Base-by-base conservation (phyloP, 148 eudicot species). In the Oxyria digyna region DNA sequence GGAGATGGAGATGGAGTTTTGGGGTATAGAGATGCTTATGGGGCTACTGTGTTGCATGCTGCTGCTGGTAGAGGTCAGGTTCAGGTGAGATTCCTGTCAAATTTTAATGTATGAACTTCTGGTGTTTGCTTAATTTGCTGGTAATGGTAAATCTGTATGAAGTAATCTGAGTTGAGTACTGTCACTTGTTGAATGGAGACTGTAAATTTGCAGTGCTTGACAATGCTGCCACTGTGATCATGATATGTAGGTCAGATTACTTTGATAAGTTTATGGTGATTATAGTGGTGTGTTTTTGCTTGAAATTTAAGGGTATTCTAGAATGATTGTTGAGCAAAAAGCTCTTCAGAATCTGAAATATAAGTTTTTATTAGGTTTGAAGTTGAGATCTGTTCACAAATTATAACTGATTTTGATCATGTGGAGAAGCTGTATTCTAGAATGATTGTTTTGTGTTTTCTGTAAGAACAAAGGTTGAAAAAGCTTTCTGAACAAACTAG, bases 11-110 rank as follows among this genome's bases (percentile, higher is more conserved):
- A 78, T 50, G n/a, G 37, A 31, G 82, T 79, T 18, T 80, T 92
- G 85, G 78, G 74, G 57, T 92, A 75, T 42, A 83, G 87, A 70
- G 98, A 92, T 82, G 75, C 57, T 75, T 79, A 84, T 73, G 91
- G 91, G 15, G 78, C 85, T 4, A 92, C 94, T 32, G 31, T 92
- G 37, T 81, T 92, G 57, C 98, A 92, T 76, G 87, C 94, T 14
- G 94, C 98, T 68, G 94, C 98, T 72, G 91, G 91, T 17, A 74
- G 76, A 78, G 96, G 98, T 9, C 98, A 87, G 76, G 85, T 84
- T 80, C 85, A 85, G 96, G 98, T 92, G 63, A 78, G 78, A 18
- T 15, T 59, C 29, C 20, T 57, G 35, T 45, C 8, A 14, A 5
- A 4, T 13, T 35, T 45, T 6, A 5, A 3, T n/a, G 3, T 45